phyloP scores from a whole-genome alignment of 2,329 filamentous ascomycete genomes.

The Neofusicoccum cordaticola region DNA sequence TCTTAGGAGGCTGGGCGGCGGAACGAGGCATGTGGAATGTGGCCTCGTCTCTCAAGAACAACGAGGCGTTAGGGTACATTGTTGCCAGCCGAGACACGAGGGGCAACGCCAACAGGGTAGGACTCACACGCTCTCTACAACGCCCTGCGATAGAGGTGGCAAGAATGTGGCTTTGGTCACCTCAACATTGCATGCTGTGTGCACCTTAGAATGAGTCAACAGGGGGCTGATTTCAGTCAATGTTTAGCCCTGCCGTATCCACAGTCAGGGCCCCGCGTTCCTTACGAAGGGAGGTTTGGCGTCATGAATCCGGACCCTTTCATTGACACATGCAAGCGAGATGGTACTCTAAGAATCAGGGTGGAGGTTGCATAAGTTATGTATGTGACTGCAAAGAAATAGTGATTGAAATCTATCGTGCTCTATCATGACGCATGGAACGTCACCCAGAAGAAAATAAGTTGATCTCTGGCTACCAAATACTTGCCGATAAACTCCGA shows the following conservation, averaged over 20 bases:
- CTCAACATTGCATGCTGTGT: too few species aligned
- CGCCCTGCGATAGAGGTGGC: too few species aligned
- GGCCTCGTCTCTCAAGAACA: background rate
- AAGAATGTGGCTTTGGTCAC: background rate
- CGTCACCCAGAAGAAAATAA: background rate
- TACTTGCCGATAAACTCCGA: background rate
- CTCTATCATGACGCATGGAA: background rate
- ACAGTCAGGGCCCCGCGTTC: too few species aligned
- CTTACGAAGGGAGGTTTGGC: too few species aligned
- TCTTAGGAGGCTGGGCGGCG: background rate
- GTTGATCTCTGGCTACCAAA: background rate
- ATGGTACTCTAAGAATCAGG: too few species aligned
- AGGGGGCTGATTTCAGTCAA: too few species aligned
- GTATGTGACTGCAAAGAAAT: background rate
- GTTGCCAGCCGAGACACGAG: background rate
- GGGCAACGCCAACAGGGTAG: background rate
- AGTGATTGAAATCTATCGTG: background rate
- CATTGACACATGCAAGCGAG: too few species aligned
- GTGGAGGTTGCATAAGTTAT: too few species aligned
- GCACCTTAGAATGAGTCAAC: too few species aligned
- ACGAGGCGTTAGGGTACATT: background rate
- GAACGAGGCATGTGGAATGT: constrained; percentile 1
- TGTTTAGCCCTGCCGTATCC: too few species aligned
- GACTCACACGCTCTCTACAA: background rate
- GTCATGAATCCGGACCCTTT: too few species aligned